Evolutionary conservation across 257 asterid genomes (phyloP), one percentile per base, ranked within the genome.

Genomic region (Gynochthodes officinalis): DNA sequence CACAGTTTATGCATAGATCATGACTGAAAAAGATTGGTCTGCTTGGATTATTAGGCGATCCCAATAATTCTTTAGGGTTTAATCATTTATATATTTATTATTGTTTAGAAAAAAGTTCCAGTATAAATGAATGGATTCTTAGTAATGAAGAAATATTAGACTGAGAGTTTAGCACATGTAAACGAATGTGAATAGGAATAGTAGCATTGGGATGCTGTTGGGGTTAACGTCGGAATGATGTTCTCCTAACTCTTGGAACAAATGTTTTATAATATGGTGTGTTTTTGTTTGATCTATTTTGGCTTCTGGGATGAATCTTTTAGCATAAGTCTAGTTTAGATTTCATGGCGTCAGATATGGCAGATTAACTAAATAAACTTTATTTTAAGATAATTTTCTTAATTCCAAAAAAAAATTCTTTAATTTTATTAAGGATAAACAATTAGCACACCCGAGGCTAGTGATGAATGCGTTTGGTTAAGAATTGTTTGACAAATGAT

Each of bases 21-120:
- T 64, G 23, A 19, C 30, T 50, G 83, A 83, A 74, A 83, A 62
- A 10, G 82, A 85, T 79, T 18, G 42, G 76, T 35, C 28, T 30
- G 35, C 61, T 85, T 82, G 90, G 85, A 84, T 64, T 84, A 19
- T 73, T 76, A 80, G 89, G 84, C 86, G 25, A 62, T 35, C 35
- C 23, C 11, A 59, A 63, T 67, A 27, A 39, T 2, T 2, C 3
- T 37, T 37, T 44, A 28, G 7, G 30, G 59, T 37, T 53, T 73
- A 1, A 1, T 37, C 6, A 13, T 74, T 66, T 33, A 42, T 72
- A 49, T 43, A 15, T 53, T 39, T 28, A 0, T 7, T 25, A n/a
- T 63, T 4, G 52, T 63, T 21, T 40, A n/a, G 43, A 46, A 14
- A 74, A 49, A 67, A 54, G 21, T 23, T 11, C 21, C 6, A 7